Conservation (phyloP, 2,329 filamentous ascomycete genomes). For the Venturia effusa region DNA sequence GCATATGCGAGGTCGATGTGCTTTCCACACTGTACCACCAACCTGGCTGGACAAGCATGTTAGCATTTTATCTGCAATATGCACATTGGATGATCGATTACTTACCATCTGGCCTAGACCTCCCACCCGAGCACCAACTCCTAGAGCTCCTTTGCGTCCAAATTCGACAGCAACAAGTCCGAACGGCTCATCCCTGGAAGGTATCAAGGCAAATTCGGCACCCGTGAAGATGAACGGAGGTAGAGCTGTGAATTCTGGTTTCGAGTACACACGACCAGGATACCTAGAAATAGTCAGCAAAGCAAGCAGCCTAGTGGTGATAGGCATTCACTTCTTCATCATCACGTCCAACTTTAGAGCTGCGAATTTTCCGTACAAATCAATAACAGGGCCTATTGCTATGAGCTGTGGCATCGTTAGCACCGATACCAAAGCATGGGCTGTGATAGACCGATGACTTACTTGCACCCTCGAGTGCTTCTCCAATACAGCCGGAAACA, state of each 20-base stretch:
- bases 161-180: constrained; percentile 60
- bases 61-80: neutral
- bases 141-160: constrained; percentile 55
- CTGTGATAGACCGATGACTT: neutral
- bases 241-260: constrained; percentile 55
- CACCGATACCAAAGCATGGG: too few relatives aligned
- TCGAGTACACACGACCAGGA: constrained; percentile 54
- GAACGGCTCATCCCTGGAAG: constrained; percentile 58
- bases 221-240: constrained; percentile 57
- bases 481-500: constrained; percentile 53
- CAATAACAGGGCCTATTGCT: constrained; percentile 55
- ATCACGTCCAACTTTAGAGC: constrained; percentile 53
- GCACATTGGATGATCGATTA: neutral
- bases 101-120: constrained; percentile 47
- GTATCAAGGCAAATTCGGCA: constrained; percentile 58
- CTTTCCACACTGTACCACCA: constrained; percentile 63
- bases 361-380: constrained; percentile 57
- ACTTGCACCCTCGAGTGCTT: constrained; percentile 39
- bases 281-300: constrained; percentile 19
- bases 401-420: constrained; percentile 39
- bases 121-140: constrained; percentile 55
- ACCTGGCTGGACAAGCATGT: constrained; percentile 33
- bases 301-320: too few relatives aligned
- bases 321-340: constrained; percentile 42
- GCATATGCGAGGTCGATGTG: constrained; percentile 49